These are phyloP conservation scores for Amaranthus tricolor DNA, from an alignment of 179 eudicot species.

Conservation along the genomic window DNA sequence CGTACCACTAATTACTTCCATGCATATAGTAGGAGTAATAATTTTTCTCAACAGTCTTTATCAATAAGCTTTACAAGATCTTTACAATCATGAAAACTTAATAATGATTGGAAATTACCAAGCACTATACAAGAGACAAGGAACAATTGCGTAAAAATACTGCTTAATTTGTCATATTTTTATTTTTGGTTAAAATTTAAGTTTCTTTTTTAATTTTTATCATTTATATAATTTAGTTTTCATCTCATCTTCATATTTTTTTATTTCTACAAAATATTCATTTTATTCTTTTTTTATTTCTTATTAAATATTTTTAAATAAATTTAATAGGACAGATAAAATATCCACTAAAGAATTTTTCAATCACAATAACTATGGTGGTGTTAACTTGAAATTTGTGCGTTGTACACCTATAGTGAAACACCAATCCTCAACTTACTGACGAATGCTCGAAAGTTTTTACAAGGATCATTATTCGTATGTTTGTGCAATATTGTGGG, in stretches of 20 bases:
- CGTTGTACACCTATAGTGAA: constrained; percentile 16
- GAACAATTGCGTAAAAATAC: constrained; percentile 5
- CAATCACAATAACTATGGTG: neutral
- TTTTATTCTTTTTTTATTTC: too few relatives aligned
- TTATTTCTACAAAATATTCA: too few relatives aligned
- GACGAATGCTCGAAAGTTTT: neutral
- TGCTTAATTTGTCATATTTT: too few relatives aligned
- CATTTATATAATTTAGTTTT: too few relatives aligned
- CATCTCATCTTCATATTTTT: too few relatives aligned
- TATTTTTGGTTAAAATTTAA: too few relatives aligned
- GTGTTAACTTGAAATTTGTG: constrained; percentile 27
- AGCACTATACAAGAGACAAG: neutral
- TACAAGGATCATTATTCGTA: neutral
- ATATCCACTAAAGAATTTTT: too few relatives aligned
- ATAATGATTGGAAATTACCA: neutral
- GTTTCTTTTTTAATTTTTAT: too few relatives aligned
- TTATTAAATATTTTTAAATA: too few relatives aligned
- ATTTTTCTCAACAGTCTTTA: neutral
- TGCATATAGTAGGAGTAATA: too few relatives aligned
- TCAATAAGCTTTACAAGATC: neutral
- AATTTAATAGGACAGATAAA: too few relatives aligned
- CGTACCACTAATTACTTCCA: too few relatives aligned
- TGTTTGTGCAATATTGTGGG: constrained; percentile 11
- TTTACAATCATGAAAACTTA: neutral
- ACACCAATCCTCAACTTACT: constrained; percentile 23